These are phyloP conservation scores for Neonectria coccinea DNA, from an alignment of 2,329 filamentous ascomycete species.

Conservation along the genomic window DNA sequence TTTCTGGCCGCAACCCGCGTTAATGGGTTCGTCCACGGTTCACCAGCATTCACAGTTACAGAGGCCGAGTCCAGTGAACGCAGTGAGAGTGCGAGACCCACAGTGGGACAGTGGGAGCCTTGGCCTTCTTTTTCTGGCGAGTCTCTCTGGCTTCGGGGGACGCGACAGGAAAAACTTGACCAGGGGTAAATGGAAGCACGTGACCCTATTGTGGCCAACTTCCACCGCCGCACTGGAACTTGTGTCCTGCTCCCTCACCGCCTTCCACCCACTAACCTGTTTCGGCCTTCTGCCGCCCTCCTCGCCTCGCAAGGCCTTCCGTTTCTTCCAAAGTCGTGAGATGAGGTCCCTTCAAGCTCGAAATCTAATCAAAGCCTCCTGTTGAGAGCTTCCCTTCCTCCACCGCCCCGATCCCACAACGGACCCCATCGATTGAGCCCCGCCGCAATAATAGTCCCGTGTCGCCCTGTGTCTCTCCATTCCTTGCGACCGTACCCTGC, in stretches of 20 bases:
- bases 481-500: slow-evolving; percentile 18
- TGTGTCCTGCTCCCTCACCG: slow-evolving; percentile 6
- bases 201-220: neutral
- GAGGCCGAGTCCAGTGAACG: neutral
- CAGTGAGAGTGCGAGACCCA: neutral
- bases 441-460: neutral
- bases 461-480: neutral
- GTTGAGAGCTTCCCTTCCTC: slow-evolving; percentile 19
- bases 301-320: slow-evolving; percentile 18
- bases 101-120: neutral
- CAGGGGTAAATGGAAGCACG: neutral
- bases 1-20: slow-evolving; percentile 28
- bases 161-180: neutral
- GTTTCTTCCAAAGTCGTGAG: slow-evolving; percentile 12
- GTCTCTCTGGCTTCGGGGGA: neutral
- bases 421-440: slow-evolving; percentile 11
- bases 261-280: slow-evolving; percentile 2
- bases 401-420: slow-evolving; percentile 13
- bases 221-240: no score
- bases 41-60: neutral
- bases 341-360: slow-evolving; percentile 21
- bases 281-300: slow-evolving; percentile 24
- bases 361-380: slow-evolving; percentile 25
- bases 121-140: no score
- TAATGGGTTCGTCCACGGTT: slow-evolving; percentile 23